phyloP scores from a whole-genome alignment of 176 grass and related monocot species.

The Melocanna baccifera region DNA sequence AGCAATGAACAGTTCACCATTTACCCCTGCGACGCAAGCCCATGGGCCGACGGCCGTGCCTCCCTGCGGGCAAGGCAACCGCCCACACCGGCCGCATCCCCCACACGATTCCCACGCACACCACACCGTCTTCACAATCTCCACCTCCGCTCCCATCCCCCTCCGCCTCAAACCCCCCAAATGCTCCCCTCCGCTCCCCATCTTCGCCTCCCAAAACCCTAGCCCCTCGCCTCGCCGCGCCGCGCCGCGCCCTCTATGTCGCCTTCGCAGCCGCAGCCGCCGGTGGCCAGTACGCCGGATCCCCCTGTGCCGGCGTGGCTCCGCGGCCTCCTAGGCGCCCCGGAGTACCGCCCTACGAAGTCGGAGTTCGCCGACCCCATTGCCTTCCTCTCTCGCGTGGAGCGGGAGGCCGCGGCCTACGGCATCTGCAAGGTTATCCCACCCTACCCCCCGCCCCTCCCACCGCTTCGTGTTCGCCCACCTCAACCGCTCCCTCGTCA shows the following conservation, averaged over 20 bases:
- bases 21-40: no score
- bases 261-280: not conserved
- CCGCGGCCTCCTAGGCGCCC: slow-evolving; percentile 70
- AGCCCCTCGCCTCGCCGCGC: not conserved
- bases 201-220: slow-evolving; percentile 52
- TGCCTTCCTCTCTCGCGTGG: slow-evolving; percentile 88
- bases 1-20: no score
- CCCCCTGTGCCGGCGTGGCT: slow-evolving; percentile 51
- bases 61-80: no score
- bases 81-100: no score
- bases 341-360: slow-evolving; percentile 96
- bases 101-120: no score
- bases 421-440: slow-evolving; percentile 99
- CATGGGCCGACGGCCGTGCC: no score
- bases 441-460: slow-evolving; percentile 46
- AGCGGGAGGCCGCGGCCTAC: slow-evolving; percentile 78
- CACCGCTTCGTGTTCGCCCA: slow-evolving; percentile 75
- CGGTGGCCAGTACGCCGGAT: not conserved
- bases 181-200: slow-evolving; percentile 36
- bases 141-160: not conserved
- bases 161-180: slow-evolving; percentile 32
- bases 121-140: no score
- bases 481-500: slow-evolving; percentile 67
- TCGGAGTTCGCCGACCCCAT: slow-evolving; percentile 98
- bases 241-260: not conserved